Evolutionary conservation across 768 basidiomycete genomes (phyloP), one percentile per base, ranked within the genome.

Genomic region (Russula olivacea): DNA sequence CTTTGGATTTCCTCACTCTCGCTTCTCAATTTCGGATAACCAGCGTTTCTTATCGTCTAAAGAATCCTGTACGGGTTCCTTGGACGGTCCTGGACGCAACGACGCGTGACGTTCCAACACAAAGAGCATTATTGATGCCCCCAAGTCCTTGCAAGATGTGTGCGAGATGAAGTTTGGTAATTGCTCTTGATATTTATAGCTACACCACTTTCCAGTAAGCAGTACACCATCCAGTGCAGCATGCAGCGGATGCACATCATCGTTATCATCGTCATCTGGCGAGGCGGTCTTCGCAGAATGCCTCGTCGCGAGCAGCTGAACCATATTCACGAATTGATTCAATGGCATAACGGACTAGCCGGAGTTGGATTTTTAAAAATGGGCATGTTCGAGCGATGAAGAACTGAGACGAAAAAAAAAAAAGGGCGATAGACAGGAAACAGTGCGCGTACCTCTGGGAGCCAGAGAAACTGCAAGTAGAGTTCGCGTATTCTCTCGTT

Each of bases 161-260:
- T 40, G 40, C 40, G 49, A 41, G 15, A 68, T 67, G n/a, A 51
- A 34, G 21, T 60, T 66, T 6, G 65, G 68, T 45, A 75, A 72
- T 32, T 71, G 74, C 69, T 81, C 84, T 71, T 89, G 89, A 69
- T 87, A 80, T 61, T 78, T 78, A 45, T 88, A 74, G 0, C 83
- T 80, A 62, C 82, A 90, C 88, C 88, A 91, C 84, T 90, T 87
- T 79, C 88, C 84, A 0, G 85, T 85, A 45, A 86, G 79, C 28
- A 91, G 77, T 10, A 91, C 68, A 0, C 84, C 83, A n/a, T 83
- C 82, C 21, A 92, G 73, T 23, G 81, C 69, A 0, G 76, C 70
- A 66, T 88, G 86, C 2, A 89, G 75, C 0, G 85, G 83, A 61
- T 87, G 85, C 2, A 73, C 32, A 36, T 12, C 40, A n/a, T 60